phyloP scores from a whole-genome alignment of 768 basidiomycete species.

The Pleurotus platypus region DNA sequence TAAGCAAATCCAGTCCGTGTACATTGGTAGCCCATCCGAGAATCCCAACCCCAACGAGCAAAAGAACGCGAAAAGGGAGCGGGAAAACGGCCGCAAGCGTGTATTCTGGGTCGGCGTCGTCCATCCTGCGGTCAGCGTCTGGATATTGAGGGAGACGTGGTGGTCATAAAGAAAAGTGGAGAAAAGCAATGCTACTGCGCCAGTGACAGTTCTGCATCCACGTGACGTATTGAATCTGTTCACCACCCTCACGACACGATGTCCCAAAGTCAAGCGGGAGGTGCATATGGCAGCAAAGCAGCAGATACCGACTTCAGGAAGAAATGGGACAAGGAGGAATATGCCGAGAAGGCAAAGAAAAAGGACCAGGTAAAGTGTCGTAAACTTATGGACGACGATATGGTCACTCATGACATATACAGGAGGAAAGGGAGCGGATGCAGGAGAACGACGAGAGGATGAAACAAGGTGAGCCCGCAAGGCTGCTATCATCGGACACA shows the following conservation, averaged over 20 bases:
- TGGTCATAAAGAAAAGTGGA: not conserved
- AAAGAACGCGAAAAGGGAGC: conserved; percentile 88
- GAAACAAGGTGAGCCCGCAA: conserved; percentile 62
- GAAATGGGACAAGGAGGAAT: conserved; percentile 96
- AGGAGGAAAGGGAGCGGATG: conserved; percentile 79
- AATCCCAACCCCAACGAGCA: conserved; percentile 74
- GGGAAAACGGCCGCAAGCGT: conserved; percentile 65
- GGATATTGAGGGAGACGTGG: conserved; percentile 2
- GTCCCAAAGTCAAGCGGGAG: conserved; percentile 28
- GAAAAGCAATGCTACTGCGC: not conserved
- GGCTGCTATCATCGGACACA: not conserved
- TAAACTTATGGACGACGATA: not conserved
- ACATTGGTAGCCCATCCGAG: conserved; percentile 93
- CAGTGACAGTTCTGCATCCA: not conserved
- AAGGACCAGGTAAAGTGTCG: conserved; percentile 45
- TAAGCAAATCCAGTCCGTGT: conserved; percentile 72
- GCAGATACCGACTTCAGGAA: conserved; percentile 77
- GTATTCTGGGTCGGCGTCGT: conserved; percentile 30
- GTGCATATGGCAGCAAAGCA: conserved; percentile 41
- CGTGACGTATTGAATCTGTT: not conserved
- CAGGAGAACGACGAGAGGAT: conserved; percentile 80
- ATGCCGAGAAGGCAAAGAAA: conserved; percentile 77
- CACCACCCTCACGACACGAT: conserved; percentile 15
- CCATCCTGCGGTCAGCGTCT: conserved; percentile 5
- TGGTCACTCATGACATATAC: not conserved